phyloP scores from a whole-genome alignment of 1,139 yeast species.

The Geotrichum histeridarum region DNA sequence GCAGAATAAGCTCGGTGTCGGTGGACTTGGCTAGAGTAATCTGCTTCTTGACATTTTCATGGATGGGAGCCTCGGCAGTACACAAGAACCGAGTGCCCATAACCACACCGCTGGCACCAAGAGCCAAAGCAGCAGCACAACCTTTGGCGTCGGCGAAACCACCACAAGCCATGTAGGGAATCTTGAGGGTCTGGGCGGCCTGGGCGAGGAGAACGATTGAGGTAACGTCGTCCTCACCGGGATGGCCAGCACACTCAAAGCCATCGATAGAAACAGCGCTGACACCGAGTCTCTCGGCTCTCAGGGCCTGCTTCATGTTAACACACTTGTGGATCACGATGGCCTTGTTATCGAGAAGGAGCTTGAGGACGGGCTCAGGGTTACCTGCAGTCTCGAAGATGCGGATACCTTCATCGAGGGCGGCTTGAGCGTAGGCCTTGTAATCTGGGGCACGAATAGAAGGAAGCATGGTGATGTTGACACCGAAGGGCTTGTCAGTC shows the following conservation, averaged over 20 bases:
- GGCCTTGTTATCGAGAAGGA: conserved; percentile 24
- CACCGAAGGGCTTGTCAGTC: conserved; percentile 36
- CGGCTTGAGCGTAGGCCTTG: conserved; percentile 34
- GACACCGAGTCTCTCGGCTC: conserved; percentile 36
- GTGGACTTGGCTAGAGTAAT: conserved; percentile 34
- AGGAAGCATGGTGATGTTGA: conserved; percentile 37
- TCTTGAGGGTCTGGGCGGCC: conserved; percentile 31
- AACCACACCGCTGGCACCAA: conserved; percentile 36
- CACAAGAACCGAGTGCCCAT: conserved; percentile 39
- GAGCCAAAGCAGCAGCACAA: conserved; percentile 37
- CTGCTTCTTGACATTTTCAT: conserved; percentile 33
- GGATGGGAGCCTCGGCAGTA: conserved; percentile 37
- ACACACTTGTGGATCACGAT: conserved; percentile 37
- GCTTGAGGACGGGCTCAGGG: conserved; percentile 30
- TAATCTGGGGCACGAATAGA: conserved; percentile 38
- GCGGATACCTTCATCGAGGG: conserved; percentile 36
- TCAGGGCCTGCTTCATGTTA: conserved; percentile 33
- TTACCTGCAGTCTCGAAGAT: conserved; percentile 39
- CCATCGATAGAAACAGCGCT: conserved; percentile 38
- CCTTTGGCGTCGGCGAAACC: conserved; percentile 39
- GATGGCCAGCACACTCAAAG: conserved; percentile 39
- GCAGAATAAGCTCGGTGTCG: conserved; percentile 34
- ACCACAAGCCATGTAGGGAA: conserved; percentile 38
- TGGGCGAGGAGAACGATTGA: conserved; percentile 33
- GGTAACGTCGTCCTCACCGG: conserved; percentile 37